phyloP scores from a whole-genome alignment of 1,139 yeast genomes.

The Saccharomycopsis phalli region DNA sequence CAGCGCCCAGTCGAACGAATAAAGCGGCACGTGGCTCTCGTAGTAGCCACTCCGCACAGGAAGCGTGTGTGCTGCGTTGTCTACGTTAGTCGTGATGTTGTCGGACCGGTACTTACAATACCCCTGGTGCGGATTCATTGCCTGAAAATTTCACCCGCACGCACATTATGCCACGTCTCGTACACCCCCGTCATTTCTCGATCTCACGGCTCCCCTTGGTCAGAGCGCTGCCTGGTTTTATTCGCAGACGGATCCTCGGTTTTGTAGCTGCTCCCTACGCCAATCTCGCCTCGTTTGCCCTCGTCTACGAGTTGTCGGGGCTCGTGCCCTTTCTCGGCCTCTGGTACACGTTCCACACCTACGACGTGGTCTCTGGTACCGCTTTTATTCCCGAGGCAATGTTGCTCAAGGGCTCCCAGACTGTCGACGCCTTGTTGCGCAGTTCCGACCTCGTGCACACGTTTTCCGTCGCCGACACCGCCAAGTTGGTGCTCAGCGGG shows the following conservation, averaged over 20 bases:
- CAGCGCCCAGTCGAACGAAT: slow-evolving; percentile 59
- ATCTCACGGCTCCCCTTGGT: neutral
- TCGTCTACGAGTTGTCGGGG: slow-evolving; percentile 12
- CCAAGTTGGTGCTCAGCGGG: slow-evolving; percentile 3
- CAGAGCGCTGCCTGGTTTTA: neutral
- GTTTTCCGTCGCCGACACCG: slow-evolving; percentile 5
- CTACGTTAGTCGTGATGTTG: no score
- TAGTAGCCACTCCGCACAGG: slow-evolving; percentile 44
- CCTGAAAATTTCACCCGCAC: no score
- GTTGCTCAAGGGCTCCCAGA: slow-evolving; percentile 2
- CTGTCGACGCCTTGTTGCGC: neutral
- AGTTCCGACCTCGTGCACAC: slow-evolving; percentile 4
- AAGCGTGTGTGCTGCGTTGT: no score
- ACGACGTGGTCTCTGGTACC: slow-evolving; percentile 1
- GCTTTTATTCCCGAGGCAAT: slow-evolving; percentile 1
- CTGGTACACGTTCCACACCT: slow-evolving; percentile 11
- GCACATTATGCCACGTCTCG: no score
- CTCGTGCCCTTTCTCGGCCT: slow-evolving; percentile 3
- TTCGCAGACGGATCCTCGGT: neutral
- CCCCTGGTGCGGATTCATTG: no score
- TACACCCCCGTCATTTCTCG: no score
- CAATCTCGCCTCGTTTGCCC: slow-evolving; percentile 8
- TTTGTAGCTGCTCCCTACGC: slow-evolving; percentile 4
- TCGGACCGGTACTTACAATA: no score
- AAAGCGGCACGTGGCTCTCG: slow-evolving; percentile 55